These are phyloP conservation scores for Lactarius pseudohatsudake DNA, from an alignment of 768 basidiomycete genomes.

Conservation along the genomic window DNA sequence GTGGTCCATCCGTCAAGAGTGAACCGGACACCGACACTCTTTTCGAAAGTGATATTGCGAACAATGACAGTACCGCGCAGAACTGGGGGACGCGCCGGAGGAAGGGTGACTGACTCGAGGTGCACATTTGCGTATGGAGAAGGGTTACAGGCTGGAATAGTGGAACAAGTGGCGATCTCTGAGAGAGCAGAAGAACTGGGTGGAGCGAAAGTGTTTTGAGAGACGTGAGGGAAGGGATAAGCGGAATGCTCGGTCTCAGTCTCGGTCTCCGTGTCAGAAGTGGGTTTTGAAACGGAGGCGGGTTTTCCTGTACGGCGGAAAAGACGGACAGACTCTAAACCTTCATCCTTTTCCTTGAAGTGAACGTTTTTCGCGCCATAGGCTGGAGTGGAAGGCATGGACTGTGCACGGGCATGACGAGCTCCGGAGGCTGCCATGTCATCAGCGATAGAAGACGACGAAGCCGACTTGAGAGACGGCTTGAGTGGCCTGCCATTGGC, in stretches of 20 bases:
- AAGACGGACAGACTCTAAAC: constrained; percentile 58
- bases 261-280: constrained; percentile 33
- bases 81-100: constrained; percentile 38
- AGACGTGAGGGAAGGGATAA: constrained; percentile 30
- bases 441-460: constrained; percentile 49
- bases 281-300: constrained; percentile 54
- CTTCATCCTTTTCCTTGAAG: constrained; percentile 65
- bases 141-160: constrained; percentile 38
- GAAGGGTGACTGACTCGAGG: constrained; percentile 42
- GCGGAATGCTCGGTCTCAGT: constrained; percentile 37
- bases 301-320: constrained; percentile 71
- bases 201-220: constrained; percentile 30
- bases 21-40: constrained; percentile 81
- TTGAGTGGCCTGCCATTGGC: constrained; percentile 86
- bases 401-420: constrained; percentile 44
- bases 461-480: constrained; percentile 71
- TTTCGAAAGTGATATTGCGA: constrained; percentile 83
- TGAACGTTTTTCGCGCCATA: constrained; percentile 77
- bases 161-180: constrained; percentile 35
- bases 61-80: constrained; percentile 80
- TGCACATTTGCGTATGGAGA: constrained; percentile 37
- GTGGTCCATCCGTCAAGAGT: constrained; percentile 96
- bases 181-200: constrained; percentile 28
- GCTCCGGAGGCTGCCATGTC: constrained; percentile 34
- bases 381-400: constrained; percentile 60